Conservation (phyloP, 495 filamentous ascomycete genomes). For the Thozetella sp. region DNA sequence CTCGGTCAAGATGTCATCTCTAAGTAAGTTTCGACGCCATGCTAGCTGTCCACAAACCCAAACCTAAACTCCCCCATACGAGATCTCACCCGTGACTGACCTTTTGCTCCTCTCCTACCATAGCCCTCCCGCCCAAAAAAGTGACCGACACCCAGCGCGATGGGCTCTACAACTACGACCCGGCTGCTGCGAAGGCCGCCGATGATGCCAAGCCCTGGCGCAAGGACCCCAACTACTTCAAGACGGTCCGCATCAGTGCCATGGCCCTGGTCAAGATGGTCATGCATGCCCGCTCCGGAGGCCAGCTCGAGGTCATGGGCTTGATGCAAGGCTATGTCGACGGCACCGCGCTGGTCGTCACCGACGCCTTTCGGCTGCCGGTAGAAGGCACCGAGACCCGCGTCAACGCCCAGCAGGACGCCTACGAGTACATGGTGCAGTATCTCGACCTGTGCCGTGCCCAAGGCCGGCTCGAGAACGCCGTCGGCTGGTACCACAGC, state of each 20-base stretch:
- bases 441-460: conserved; percentile 79
- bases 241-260: conserved; percentile 88
- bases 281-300: conserved; percentile 95
- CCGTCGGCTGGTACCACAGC: conserved; percentile 96
- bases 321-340: conserved; percentile 96
- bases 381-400: conserved; percentile 98
- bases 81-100: background rate
- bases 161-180: conserved; percentile 84
- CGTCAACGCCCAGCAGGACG: conserved; percentile 93
- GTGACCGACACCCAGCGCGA: conserved; percentile 86
- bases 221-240: conserved; percentile 87
- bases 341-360: conserved; percentile 84
- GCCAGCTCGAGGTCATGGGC: conserved; percentile 94
- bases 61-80: background rate
- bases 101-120: background rate
- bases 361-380: conserved; percentile 90
- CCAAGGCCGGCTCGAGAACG: conserved; percentile 81
- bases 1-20: background rate
- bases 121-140: conserved; percentile 68
- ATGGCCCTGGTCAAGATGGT: conserved; percentile 98
- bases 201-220: conserved; percentile 71
- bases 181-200: conserved; percentile 61
- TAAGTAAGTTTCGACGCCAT: background rate
- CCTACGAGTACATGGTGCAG: conserved; percentile 94
- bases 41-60: too few relatives aligned